Base-by-base conservation (phyloP, 73 alveolate species). In the Paramecium pentaurelia region DNA sequence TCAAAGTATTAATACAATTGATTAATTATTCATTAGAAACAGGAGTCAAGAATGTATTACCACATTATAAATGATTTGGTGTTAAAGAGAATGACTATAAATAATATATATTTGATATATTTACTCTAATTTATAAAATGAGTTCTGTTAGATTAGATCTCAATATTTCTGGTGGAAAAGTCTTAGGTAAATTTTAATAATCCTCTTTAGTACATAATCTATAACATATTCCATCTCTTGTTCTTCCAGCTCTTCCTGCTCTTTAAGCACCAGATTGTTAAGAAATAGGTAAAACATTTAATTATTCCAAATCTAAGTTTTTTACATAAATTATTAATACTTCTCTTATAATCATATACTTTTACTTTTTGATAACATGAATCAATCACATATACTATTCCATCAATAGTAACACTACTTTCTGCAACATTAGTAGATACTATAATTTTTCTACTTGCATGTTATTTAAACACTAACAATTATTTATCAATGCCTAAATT, bases 191-290 rank as follows among this genome's bases (percentile, higher is more conserved):
- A 58, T 92, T 84, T 47, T 84, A 90, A 90, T 92, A 96, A 58
- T 94, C 96, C 75, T 96, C 97, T 86, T 94, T 92, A 5, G 97
- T 94, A 80, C 93, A 95, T 83, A 96, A 84, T 95, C 99, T 88
- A 80, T 92, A 95, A 68, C 99, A 96, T 9, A 34, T 60, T 1
- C 99, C 99, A n/a, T 95, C 91, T 27, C 95, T 47, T 18, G 94
- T 97, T 92, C 99, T 95, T n/a, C 99, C 99, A 5, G 99, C 97
- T 94, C 99, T 94, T 0, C 99, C 99, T 11, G 98, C 96, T 86
- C 99, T 95, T 86, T 96, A 96, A 20, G 93, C 60, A 28, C 97
- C 98, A 59, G 97, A 91, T 71, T 95, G 80, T 94, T 96, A 95
- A 70, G 97, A 93, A 30, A 98, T 96, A 0, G 94, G 94, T 71